Conservation (phyloP, 768 basidiomycete genomes). For the Favolaschia claudopus region DNA sequence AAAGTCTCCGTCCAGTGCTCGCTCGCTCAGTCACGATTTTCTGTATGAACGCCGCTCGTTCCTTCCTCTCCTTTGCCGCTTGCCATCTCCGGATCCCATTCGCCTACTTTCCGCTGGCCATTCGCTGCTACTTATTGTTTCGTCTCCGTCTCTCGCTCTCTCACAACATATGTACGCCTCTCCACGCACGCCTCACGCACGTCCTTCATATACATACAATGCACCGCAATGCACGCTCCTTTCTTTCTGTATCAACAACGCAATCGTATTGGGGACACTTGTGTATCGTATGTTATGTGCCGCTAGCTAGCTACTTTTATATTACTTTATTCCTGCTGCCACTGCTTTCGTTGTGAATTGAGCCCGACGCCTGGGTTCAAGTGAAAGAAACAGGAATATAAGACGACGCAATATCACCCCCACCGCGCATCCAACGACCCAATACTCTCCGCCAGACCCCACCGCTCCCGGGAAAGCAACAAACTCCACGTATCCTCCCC, state of each 20-base stretch:
- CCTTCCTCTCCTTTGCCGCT: neutral
- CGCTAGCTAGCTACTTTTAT: conserved; percentile 15
- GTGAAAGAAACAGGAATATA: too few relatives aligned
- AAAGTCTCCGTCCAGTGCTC: too few relatives aligned
- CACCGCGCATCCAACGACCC: conserved; percentile 49
- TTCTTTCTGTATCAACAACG: conserved; percentile 24
- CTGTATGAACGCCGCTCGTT: too few relatives aligned
- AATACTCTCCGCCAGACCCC: conserved; percentile 55
- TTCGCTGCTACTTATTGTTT: neutral
- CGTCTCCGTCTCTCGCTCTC: too few relatives aligned
- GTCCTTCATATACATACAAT: conserved; percentile 4
- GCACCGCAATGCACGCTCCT: conserved; percentile 18
- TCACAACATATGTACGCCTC: conserved; percentile 7
- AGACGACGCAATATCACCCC: conserved; percentile 37
- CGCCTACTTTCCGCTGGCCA: neutral
- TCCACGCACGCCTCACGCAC: too few relatives aligned
- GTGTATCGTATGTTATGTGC: conserved; percentile 28
- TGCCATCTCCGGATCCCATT: conserved; percentile 5
- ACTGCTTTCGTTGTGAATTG: too few relatives aligned
- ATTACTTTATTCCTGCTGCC: conserved; percentile 13
- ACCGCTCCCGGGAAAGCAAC: conserved; percentile 44
- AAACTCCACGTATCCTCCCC: conserved; percentile 64
- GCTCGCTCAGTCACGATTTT: too few relatives aligned
- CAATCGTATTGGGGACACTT: conserved; percentile 9
- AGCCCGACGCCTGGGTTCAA: too few relatives aligned